Evolutionary conservation across 768 basidiomycete species (phyloP), one percentile per base, ranked within the genome.

Genomic region (Rhizopogon vinicolor): DNA sequence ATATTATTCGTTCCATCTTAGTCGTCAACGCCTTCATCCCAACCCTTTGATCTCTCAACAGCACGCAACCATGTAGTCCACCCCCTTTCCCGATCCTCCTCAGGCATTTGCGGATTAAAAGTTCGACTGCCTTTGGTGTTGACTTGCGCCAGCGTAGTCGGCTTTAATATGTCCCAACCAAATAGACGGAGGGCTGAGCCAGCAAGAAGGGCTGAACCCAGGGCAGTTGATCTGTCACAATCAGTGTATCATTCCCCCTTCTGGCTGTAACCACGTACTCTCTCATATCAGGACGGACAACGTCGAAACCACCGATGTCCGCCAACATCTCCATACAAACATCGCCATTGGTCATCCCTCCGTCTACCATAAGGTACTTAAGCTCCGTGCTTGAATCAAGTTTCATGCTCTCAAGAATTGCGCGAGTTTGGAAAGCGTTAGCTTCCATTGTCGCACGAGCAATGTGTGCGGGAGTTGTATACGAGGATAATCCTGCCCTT

Each of bases 291-390:
- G 96, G 97, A 53, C 97, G 79, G 56, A 95, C 76, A 59, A 99
- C 91, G 29, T 83, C 85, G 72, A 97, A 95, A 13, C 95, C 96
- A 31, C 94, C 93, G 42, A 96, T 76, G 68, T 97, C 89, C 3
- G 91, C 91, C 57, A 95, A 78, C 45, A 95, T 75, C 63, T 81
- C 77, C 93, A 96, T 92, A 54, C 87, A 90, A 29, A 90, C 70
- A 65, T 96, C 92, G 35, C 91, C 91, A 60, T 95, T 96, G 10
- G 94, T 97, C 89, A 97, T 95, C 14, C 94, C 93, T n/a, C 97
- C 97, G 69, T 98, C 97, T 37, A 99, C 96, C 69, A 89, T 95
- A 59, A 99, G 84, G 62, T 89, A 81, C 65, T 87, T 86, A 52
- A 97, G 79, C 45, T 89, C 85, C 5, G 78, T 76, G 14, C 80